phyloP scores from a whole-genome alignment of 2,329 filamentous ascomycete genomes.

The Fusarium brevicatenulatum region DNA sequence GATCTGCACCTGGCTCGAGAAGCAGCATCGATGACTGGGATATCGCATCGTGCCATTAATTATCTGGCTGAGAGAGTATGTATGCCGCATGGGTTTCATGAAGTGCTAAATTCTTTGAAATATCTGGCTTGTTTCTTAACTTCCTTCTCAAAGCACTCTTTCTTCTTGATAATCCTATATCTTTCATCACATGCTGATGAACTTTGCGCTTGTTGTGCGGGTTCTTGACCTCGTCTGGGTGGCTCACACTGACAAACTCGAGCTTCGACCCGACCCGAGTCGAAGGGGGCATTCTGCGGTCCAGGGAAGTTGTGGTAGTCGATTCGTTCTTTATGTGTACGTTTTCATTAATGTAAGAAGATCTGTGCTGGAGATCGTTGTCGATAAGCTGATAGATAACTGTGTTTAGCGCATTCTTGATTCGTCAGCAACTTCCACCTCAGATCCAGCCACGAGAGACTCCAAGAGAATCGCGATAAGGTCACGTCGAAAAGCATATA shows the following conservation, averaged over 20 bases:
- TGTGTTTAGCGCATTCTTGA: neutral
- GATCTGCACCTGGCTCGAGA: neutral
- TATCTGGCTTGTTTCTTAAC: rapidly evolving
- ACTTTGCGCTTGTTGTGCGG: neutral
- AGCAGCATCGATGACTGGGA: neutral
- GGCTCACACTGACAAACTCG: neutral
- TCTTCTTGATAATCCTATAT: neutral
- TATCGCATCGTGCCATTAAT: neutral
- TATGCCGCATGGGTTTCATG: neutral
- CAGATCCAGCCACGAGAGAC: neutral
- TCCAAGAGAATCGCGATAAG: neutral
- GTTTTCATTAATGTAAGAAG: too few relatives aligned
- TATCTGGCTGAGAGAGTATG: neutral
- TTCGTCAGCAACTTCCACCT: neutral
- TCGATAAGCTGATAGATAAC: neutral
- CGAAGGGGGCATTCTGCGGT: neutral
- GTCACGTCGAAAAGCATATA: neutral
- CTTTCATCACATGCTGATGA: slow-evolving; percentile 9
- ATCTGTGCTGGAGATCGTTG: neutral
- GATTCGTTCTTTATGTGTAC: too few relatives aligned
- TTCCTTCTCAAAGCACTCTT: neutral
- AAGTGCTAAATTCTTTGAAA: neutral
- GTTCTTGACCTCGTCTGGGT: slow-evolving; percentile 3
- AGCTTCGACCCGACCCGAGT: neutral
- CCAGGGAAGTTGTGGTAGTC: too few relatives aligned